Evolutionary conservation across 2,329 filamentous ascomycete species (phyloP), one percentile per base, ranked within the genome.

Genomic region (Zymoseptoria pseudotritici): DNA sequence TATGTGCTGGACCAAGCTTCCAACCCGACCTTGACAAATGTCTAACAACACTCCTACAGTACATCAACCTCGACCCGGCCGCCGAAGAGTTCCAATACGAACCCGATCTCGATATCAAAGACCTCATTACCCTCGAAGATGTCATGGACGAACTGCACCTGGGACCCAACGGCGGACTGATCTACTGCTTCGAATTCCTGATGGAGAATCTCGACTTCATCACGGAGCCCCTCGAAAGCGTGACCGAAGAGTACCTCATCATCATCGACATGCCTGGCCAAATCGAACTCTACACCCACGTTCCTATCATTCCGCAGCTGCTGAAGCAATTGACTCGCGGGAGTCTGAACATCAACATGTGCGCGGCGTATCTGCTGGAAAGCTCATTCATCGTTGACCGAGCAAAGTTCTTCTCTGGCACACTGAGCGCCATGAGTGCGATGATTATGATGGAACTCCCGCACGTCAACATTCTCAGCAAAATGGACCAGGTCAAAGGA

Each of bases 361-460:
- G 93, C 73, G 94, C 94, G 51, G 86, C 93, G 9, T 99, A 97
- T 75, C 84, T 99, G 31, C 86, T 99, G 64, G 94, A 99, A 75
- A 90, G 91, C 11, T 97, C 92, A 8, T 99, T 97, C 73, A 88
- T 97, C 69, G 85, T 97, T 63, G 94, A 99, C 76, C 87, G 91
- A 62, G 90, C 94, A 71, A 99, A 97, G 78, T 99, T 96, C 81
- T 97, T 99, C 76, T 88, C 94, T 0, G 94, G 94, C 11, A 96
- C 94, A 0, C 80, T 99, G 61, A 94, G 89, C 72, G 94, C 94
- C 65, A 97, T 99, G 94, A 95, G 90, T 70, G 92, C 94, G 65
- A 99, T 99, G 94, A 86, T 99, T 70, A 94, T 97, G 91, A 84
- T 99, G 64, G 94, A 97, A 77, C 86, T 97, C 65, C 94, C 94